Evolutionary conservation across 306 rosid genomes (phyloP), one percentile per base, ranked within the genome.

Genomic region (Leucaena leucocephala): DNA sequence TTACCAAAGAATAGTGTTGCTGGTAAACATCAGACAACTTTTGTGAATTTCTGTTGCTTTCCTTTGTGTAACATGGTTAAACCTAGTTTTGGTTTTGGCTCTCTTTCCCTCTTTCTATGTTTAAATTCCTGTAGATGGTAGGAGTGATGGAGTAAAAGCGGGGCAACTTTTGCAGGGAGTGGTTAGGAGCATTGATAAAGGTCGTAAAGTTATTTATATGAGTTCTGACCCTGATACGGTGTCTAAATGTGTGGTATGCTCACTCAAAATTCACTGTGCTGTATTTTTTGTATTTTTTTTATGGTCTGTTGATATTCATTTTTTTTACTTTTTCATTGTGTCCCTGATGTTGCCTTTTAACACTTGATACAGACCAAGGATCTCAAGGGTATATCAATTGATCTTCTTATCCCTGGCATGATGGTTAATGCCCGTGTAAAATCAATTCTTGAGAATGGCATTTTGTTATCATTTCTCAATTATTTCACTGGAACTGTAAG

Each of bases 401-500:
- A 95, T 85, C 94, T 89, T 77, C 92, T 95, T 72, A 83, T 91
- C 75, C 99, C 98, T 36, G 99, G 98, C 78, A 91, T 93, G 98
- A 86, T 95, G 96, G 89, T 95, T 76, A 86, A 89, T 81, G 98
- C 96, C 74, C 87, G 94, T 69, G 89, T 95, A 59, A 82, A 86
- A 87, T 88, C 99, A 65, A 79, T 90, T 75, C 96, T 95, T 68
- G 97, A 91, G 82, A 93, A 95, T 87, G 99, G 99, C 81, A 89
- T 93, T 19, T 84, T 95, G 96, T 73, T 95, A 80, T 93, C 98
- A 71, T 93, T 95, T 82, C 88, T 95, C 76, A 93, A 94, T 38
- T 95, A 95, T 83, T 95, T 95, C 79, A 90, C 92, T 65, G 99
- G 98, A 88, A 93, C 99, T 71, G 98, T 95, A 88, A 91, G 98